Evolutionary conservation across 129 eudicot genomes (phyloP).

Genomic region (Chrysanthemum makinoi): DNA sequence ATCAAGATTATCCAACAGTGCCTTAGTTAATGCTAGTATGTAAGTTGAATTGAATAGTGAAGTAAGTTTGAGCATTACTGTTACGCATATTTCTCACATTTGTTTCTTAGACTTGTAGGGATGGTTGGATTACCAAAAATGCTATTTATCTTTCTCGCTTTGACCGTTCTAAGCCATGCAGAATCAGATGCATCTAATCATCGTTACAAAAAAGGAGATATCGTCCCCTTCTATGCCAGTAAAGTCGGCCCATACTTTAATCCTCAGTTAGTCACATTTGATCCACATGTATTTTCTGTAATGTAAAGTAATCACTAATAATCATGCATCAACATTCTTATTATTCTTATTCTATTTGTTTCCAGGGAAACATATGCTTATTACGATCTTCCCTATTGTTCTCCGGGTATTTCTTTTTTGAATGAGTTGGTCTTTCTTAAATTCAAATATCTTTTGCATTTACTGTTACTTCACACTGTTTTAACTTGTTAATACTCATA

Average conservation of each 20-base stretch:
- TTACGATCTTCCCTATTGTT: conserved; percentile 36
- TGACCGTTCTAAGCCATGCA: conserved; percentile 23
- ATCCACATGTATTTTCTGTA: neutral
- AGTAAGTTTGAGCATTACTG: neutral
- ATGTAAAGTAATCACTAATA: neutral
- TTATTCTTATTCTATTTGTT: neutral
- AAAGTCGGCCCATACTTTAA: conserved; percentile 36
- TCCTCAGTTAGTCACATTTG: conserved; percentile 21
- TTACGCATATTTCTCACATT: neutral
- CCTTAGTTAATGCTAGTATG: no score
- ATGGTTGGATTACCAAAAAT: conserved; percentile 19
- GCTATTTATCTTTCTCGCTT: conserved; percentile 9
- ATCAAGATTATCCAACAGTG: no score
- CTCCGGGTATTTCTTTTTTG: conserved; percentile 23
- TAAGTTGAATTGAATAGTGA: neutral
- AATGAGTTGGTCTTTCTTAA: conserved; percentile 3
- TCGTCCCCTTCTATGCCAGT: conserved; percentile 44
- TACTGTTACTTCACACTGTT: no score
- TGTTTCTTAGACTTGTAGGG: neutral
- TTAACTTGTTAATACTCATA: neutral
- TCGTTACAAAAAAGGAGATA: conserved; percentile 35
- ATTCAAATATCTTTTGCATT: neutral
- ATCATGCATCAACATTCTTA: neutral
- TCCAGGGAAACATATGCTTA: conserved; percentile 43
- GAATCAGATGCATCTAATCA: conserved; percentile 36